Percentiles rank a stretch among this genome's conserved stretches.
Conservation (phyloP, 2,329 filamentous ascomycete genomes). For the Stemphylium vesicarium region DNA sequence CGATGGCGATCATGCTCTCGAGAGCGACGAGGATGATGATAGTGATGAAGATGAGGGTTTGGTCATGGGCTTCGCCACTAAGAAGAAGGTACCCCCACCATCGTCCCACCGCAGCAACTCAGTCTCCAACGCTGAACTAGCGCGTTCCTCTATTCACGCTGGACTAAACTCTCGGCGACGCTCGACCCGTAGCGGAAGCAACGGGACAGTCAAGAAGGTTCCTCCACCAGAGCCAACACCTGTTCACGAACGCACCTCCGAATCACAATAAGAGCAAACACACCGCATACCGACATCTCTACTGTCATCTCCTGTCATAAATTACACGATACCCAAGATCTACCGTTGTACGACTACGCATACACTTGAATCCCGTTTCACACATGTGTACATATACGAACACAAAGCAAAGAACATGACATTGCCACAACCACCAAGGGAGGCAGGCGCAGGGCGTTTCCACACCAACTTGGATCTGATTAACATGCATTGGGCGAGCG, state of each 20-base stretch:
- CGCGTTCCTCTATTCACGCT: constrained; percentile 36
- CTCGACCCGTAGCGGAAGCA: constrained; percentile 56
- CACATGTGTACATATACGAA: constrained; percentile 24
- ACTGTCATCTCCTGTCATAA: constrained; percentile 19
- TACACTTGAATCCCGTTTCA: constrained; percentile 18
- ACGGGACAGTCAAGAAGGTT: constrained; percentile 59
- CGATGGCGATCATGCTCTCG: constrained; percentile 49
- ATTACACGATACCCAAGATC: constrained; percentile 18
- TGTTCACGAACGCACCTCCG: constrained; percentile 10
- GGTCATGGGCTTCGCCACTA: constrained; percentile 45
- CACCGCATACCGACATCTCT: constrained; percentile 17
- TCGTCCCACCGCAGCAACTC: constrained; percentile 45
- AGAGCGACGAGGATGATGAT: constrained; percentile 51
- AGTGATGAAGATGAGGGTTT: constrained; percentile 49
- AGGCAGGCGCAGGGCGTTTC: constrained; percentile 17
- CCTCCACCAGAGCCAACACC: constrained; percentile 32
- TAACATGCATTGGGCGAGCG: constrained; percentile 17
- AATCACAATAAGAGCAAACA: constrained; percentile 12
- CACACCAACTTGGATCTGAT: constrained; percentile 12
- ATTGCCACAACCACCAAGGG: constrained; percentile 6
- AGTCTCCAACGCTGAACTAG: constrained; percentile 46
- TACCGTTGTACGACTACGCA: constrained; percentile 29
- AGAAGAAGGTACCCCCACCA: constrained; percentile 42
- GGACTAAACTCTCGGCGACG: constrained; percentile 43
- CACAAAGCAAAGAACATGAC: constrained; percentile 9